Evolutionary conservation across 129 eudicot species (phyloP).

Genomic region (Ambrosia artemisiifolia): DNA sequence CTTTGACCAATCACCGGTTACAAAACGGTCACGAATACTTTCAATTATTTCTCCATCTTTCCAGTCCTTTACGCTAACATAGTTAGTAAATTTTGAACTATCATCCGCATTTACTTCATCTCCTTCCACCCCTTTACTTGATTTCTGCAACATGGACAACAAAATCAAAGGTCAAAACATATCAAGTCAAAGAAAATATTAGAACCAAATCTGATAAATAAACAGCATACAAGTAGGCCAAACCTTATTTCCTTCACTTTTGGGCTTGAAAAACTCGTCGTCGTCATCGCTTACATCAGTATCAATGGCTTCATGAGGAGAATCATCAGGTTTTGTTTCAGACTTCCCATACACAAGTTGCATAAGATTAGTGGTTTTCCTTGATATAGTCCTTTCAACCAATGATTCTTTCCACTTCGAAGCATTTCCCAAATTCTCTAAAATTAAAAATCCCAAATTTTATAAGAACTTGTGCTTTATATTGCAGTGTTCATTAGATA

Average conservation of each 20-base stretch:
- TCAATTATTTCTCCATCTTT: conserved; percentile 42
- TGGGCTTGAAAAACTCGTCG: conserved; percentile 85
- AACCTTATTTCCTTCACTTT: conserved; percentile 87
- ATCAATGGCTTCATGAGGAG: conserved; percentile 35
- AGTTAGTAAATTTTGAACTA: conserved; percentile 59
- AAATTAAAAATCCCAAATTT: conserved; percentile 16
- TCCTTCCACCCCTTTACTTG: conserved; percentile 35
- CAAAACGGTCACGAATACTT: conserved; percentile 90
- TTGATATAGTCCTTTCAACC: conserved; percentile 54
- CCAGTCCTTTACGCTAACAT: conserved; percentile 51
- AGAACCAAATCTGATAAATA: background rate
- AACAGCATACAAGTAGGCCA: conserved; percentile 12
- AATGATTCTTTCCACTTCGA: conserved; percentile 88
- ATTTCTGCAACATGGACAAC: conserved; percentile 37
- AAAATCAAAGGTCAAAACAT: conserved; percentile 4
- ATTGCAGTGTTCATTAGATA: conserved; percentile 9
- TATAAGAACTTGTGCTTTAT: background rate
- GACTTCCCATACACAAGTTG: conserved; percentile 86
- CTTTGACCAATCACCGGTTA: conserved; percentile 91
- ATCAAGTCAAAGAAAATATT: background rate
- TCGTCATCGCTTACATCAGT: conserved; percentile 63
- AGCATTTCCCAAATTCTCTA: conserved; percentile 73
- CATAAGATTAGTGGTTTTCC: conserved; percentile 72
- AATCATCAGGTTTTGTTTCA: conserved; percentile 31
- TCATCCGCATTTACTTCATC: conserved; percentile 53